Conservation (phyloP, 2,329 filamentous ascomycete species). For the Calonectria pseudoturangicola region DNA sequence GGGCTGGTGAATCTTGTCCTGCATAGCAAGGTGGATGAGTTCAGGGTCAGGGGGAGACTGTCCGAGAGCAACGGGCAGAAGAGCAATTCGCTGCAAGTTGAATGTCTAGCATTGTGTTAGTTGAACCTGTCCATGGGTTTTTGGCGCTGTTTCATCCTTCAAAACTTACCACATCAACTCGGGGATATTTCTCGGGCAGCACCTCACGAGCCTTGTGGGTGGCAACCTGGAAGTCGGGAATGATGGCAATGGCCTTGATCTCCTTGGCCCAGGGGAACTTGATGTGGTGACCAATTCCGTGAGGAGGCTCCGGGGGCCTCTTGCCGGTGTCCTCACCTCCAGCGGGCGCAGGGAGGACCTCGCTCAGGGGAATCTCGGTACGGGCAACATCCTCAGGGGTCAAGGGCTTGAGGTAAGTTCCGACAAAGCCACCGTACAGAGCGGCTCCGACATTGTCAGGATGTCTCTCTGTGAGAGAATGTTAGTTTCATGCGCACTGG, state of each 20-base stretch:
- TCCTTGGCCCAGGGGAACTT: slow-evolving; percentile 95
- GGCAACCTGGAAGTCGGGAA: slow-evolving; percentile 96
- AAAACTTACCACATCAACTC: slow-evolving; percentile 84
- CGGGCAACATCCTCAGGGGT: slow-evolving; percentile 91
- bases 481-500: slow-evolving; percentile 37
- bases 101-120: slow-evolving; percentile 76
- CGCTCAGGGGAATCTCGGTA: slow-evolving; percentile 94
- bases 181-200: slow-evolving; percentile 85
- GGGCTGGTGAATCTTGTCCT: slow-evolving; percentile 98
- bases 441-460: slow-evolving; percentile 97
- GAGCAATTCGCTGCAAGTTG: slow-evolving; percentile 94
- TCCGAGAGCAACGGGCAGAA: slow-evolving; percentile 91
- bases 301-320: slow-evolving; percentile 89
- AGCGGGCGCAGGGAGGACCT: slow-evolving; percentile 92
- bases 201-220: slow-evolving; percentile 93
- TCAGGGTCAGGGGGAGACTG: slow-evolving; percentile 93
- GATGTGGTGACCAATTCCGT: slow-evolving; percentile 96
- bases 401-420: slow-evolving; percentile 95
- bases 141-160: background rate
- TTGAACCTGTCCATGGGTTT: background rate
- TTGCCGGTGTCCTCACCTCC: slow-evolving; percentile 94
- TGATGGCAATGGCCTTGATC: slow-evolving; percentile 97
- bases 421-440: slow-evolving; percentile 96
- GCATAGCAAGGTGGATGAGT: slow-evolving; percentile 98
- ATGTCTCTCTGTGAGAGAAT: slow-evolving; percentile 78